Evolutionary conservation across 176 grass and related monocot genomes (phyloP), one percentile per base, ranked within the genome.

Genomic region (Phoenix dactylifera): DNA sequence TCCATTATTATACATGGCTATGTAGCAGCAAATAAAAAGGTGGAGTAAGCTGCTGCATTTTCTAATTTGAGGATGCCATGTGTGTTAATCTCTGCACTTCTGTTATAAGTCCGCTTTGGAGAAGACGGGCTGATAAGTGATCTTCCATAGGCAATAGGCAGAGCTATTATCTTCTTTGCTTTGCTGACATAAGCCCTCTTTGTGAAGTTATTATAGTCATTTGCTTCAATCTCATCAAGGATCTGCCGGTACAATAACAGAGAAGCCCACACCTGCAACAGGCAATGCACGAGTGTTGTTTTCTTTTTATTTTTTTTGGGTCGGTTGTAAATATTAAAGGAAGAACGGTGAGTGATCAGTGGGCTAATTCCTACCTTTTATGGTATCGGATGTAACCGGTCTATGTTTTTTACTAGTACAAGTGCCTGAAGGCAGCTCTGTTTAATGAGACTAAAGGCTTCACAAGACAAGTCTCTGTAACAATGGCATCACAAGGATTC

Each of bases 181-280:
- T 92, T 98, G 0, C 87, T 80, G 18, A 98, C 93, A 35, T 88
- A 92, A 26, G 84, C 93, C 30, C 81, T 70, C 70, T 81, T 92
- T 16, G 81, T 86, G 81, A 98, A 98, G 70, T 86, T 86, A 60
- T 92, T 56, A 69, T 88, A 98, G 26, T 81, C 93, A 57, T 98
- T 98, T 4, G 78, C 78, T 71, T 98, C 93, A 39, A 98, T 98
- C 73, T 92, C 93, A 56, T 98, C 93, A 3, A 98, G 87, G 24
- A 98, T 98, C 50, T 98, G 81, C 55, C 84, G 69, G 67, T 98
- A 98, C 39, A 98, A 26, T 22, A 85, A 73, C 54, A 98, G 67
- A 67, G 93, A 92, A 9, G 93, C 84, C 93, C 93, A 98, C 16
- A 98, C 93, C 93, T 98, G 73, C 20, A 20, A 20, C 20, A 20